Evolutionary conservation across 768 basidiomycete species (phyloP).

Genomic region (Gymnopilus junonius): DNA sequence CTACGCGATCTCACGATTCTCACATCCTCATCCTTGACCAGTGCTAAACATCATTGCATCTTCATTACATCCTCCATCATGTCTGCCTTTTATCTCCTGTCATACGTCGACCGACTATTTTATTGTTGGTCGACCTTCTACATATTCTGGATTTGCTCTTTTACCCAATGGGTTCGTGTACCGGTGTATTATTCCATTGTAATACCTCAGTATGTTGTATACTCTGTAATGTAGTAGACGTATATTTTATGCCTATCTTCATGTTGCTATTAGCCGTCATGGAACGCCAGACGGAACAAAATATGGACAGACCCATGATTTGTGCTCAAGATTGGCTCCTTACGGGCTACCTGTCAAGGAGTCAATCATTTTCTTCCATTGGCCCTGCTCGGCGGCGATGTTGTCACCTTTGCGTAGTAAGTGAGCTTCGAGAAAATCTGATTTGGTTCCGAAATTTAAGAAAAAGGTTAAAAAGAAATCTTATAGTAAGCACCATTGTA

Average conservation of each 20-base stretch:
- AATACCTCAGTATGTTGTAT: slow-evolving; percentile 8
- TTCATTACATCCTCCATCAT: not conserved
- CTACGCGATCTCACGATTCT: not conserved
- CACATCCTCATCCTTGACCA: not conserved
- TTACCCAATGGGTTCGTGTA: not conserved
- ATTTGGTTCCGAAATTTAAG: not conserved
- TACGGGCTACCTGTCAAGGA: too few species aligned
- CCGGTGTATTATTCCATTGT: not conserved
- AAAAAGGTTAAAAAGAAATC: not conserved
- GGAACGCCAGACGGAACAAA: not conserved
- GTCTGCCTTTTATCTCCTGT: not conserved
- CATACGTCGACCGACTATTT: not conserved
- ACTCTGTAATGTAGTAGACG: not conserved
- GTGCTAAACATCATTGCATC: not conserved
- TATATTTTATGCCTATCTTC: not conserved
- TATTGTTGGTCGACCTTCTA: not conserved
- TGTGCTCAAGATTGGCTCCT: not conserved
- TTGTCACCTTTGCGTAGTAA: not conserved
- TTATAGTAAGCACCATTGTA: not conserved
- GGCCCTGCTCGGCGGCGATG: not conserved
- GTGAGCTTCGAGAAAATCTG: not conserved
- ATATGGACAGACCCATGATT: not conserved
- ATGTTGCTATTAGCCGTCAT: too few species aligned
- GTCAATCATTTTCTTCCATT: not conserved
- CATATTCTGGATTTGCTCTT: not conserved